These are phyloP conservation scores for Nicotiana tabacum DNA, from an alignment of 257 asterid genomes.

Conservation along the genomic window DNA sequence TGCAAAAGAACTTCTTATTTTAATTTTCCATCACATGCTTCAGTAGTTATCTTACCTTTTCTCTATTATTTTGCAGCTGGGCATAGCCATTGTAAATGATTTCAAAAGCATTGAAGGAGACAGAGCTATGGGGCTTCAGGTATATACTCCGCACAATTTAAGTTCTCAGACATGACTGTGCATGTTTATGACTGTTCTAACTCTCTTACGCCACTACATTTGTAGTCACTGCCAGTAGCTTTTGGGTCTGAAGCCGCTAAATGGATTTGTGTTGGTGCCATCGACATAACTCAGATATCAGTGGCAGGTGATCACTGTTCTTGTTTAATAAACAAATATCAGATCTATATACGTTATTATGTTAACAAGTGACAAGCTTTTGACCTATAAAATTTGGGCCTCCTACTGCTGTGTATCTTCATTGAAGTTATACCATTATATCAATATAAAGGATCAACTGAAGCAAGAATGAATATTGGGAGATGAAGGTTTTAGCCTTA, in stretches of 20 bases:
- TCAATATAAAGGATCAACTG: background rate
- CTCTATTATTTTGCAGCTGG: constrained; percentile 48
- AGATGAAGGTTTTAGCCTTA: no score
- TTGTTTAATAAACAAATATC: background rate
- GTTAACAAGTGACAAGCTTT: background rate
- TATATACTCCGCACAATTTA: constrained; percentile 17
- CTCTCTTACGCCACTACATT: constrained; percentile 1
- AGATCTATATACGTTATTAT: background rate
- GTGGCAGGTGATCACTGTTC: constrained; percentile 62
- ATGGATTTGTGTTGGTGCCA: constrained; percentile 98
- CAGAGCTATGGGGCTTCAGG: constrained; percentile 91
- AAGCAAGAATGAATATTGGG: background rate
- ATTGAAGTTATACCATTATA: background rate
- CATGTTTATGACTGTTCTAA: constrained; percentile 1
- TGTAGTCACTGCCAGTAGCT: constrained; percentile 94
- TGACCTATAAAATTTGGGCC: background rate
- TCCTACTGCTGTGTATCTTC: background rate
- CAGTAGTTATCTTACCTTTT: background rate
- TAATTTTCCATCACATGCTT: background rate
- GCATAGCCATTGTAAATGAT: constrained; percentile 94
- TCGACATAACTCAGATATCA: constrained; percentile 86
- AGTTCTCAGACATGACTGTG: background rate
- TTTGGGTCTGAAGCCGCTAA: constrained; percentile 95
- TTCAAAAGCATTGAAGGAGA: constrained; percentile 98
- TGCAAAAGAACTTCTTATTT: background rate